phyloP scores from a whole-genome alignment of 2,329 filamentous ascomycete genomes.

The Fonsecaea pedrosoi region DNA sequence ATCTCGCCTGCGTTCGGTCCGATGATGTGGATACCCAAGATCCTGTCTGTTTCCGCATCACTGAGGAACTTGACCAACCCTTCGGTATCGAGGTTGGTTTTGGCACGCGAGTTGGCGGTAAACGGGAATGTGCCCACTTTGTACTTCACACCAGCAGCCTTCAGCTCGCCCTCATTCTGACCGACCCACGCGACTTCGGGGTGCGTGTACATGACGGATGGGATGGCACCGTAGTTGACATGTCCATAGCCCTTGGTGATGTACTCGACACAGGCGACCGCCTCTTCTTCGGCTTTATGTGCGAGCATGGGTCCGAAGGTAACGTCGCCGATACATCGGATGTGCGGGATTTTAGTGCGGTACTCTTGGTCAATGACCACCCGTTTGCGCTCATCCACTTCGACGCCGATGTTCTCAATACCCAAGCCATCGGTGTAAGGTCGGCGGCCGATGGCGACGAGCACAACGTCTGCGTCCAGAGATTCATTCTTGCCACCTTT shows the following conservation, averaged over 20 bases:
- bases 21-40: constrained; percentile 95
- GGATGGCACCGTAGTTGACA: constrained; percentile 98
- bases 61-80: constrained; percentile 97
- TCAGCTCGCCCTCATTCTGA: constrained; percentile 95
- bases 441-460: constrained; percentile 94
- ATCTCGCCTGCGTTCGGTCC: constrained; percentile 97
- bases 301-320: constrained; percentile 99
- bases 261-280: constrained; percentile 91
- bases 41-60: constrained; percentile 93
- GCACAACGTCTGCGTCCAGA: constrained; percentile 90
- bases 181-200: constrained; percentile 99
- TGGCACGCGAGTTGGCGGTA: constrained; percentile 95
- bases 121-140: constrained; percentile 94
- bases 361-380: constrained; percentile 98
- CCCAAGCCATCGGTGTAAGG: constrained; percentile 92
- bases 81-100: constrained; percentile 97
- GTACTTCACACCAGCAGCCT: constrained; percentile 88
- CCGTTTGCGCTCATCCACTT: constrained; percentile 90
- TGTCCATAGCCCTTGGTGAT: constrained; percentile 98
- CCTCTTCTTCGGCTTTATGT: constrained; percentile 99
- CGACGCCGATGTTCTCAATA: constrained; percentile 90
- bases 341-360: constrained; percentile 96
- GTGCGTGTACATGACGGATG: constrained; percentile 99
- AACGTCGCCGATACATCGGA: constrained; percentile 92
- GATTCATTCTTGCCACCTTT: constrained; percentile 96